Evolutionary conservation across 2,329 filamentous ascomycete species (phyloP), one percentile per base, ranked within the genome.

Genomic region (Botrytis pseudocinerea): DNA sequence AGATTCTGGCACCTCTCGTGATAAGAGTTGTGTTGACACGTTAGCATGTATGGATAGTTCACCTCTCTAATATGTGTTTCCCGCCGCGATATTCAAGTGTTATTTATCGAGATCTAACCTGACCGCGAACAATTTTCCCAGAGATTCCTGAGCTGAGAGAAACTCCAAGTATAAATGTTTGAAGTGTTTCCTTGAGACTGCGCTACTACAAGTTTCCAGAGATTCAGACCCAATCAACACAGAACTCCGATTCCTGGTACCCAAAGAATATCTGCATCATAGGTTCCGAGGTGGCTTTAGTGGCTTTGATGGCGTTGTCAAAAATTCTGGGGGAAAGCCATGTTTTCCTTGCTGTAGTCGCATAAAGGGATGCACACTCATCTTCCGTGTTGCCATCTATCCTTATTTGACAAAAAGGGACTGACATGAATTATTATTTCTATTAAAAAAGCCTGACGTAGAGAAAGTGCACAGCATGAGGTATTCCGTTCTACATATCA

Each of bases 361-460:
- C 9, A 20, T 42, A 3, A 54, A 54, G 32, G 25, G 46, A 28
- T 54, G 4, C 10, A 22, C 2, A 54, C 2, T 28, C 1, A 2
- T 28, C 20, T 66, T 40, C 25, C 2, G 18, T 22, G 25, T 28
- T 35, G 9, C 25, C 5, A 6, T 51, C 22, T 42, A 32, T 22
- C 2, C 25, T 18, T 40, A 42, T 68, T 7, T 18, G 1, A 18
- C 35, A 28, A 38, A 38, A 57, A 22, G 40, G 28, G 35, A n/a
- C 1, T 5, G 40, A 22, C 25, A 3, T 25, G 3, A 25, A 8
- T 22, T 6, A 7, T 40, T 6, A 1, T 57, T 57, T 18, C 16
- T 28, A 40, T 12, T 8, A 22, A 12, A 12, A 12, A 18, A 54
- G 2, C 4, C 0, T 0, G 0, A 1, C 18, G 25, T 9, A 42